Base-by-base conservation (phyloP, 257 asterid species). In the Solanum acaule region DNA sequence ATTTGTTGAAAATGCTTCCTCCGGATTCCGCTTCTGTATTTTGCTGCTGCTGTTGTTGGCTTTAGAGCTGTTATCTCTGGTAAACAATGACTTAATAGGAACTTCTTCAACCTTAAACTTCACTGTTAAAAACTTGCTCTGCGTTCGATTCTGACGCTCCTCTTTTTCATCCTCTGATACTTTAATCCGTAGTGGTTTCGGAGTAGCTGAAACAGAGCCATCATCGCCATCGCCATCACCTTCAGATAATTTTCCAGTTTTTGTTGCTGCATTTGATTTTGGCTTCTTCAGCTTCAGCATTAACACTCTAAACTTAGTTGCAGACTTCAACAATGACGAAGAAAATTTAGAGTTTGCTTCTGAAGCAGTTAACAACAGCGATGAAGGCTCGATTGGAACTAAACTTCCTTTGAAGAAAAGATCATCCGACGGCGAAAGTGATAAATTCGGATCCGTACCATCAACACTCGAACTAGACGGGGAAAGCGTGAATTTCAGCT, bases 51-150 rank as follows among this genome's bases (percentile, higher is more conserved):
- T 84, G 34, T 87, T 87, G 87, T 46, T 90, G 3, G 83, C 89
- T 44, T 94, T 95, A 0, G 97, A 93, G 86, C 95, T 94, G 35
- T 13, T 87, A 2, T 96, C 98, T 81, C 98, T 93, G 0, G 92
- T 89, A 76, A 96, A 94, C 87, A 95, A 70, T 9, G 96, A 94
- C 29, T 88, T 88, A 4, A 95, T 63, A 6, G 97, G 96, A 12
- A 87, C 94, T 38, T 93, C 98, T 59, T 95, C 98, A 3, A 92
- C 93, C 56, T 93, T 95, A 5, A 94, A 88, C 79, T 95, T 96
- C 29, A 96, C 94, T 0, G 95, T 92, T 71, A 93, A 89, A 22
- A 93, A 88, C 87, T 75, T 90, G 14, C 88, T 91, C 84, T 46
- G 71, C 23, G n/a, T 61, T 46, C 33, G 56, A 29, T 90, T 90